phyloP scores from a whole-genome alignment of 306 rosid genomes.

The Argentina anserina region DNA sequence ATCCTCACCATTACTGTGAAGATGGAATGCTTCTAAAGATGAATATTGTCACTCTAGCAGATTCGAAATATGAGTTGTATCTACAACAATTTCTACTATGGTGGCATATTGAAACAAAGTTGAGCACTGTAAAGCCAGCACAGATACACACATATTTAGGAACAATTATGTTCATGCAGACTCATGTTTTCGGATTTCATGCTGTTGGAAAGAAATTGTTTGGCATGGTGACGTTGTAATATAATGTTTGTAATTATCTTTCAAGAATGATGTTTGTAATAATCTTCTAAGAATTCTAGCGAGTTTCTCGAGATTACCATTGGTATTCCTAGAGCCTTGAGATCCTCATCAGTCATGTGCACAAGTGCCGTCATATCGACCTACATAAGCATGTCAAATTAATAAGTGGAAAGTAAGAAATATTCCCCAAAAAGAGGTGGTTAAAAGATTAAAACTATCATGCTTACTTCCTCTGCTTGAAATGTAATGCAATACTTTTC shows the following conservation, averaged over 20 bases:
- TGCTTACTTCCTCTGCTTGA: constrained; percentile 97
- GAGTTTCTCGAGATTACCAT: constrained; percentile 53
- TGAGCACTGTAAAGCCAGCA: background rate
- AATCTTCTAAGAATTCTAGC: background rate
- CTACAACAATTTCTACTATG: background rate
- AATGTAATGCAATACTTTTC: constrained; percentile 87
- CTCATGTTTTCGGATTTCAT: background rate
- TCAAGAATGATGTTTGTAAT: background rate
- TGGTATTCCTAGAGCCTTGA: constrained; percentile 94
- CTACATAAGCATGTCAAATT: constrained; percentile 41
- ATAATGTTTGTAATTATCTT: background rate
- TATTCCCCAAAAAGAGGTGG: background rate
- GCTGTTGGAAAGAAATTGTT: background rate
- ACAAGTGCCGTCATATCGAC: constrained; percentile 95
- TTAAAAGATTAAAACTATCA: background rate
- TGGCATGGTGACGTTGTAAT: background rate
- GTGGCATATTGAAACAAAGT: constrained; percentile 11
- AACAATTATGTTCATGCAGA: background rate
- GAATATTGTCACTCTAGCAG: background rate
- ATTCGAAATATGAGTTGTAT: background rate
- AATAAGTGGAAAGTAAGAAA: constrained; percentile 7
- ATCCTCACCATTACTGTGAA: background rate
- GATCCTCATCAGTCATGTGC: constrained; percentile 98
- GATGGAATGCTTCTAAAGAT: background rate
- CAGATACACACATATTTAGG: background rate